Evolutionary conservation across 345 rosid genomes (phyloP).

Genomic region (Murraya koenigii): DNA sequence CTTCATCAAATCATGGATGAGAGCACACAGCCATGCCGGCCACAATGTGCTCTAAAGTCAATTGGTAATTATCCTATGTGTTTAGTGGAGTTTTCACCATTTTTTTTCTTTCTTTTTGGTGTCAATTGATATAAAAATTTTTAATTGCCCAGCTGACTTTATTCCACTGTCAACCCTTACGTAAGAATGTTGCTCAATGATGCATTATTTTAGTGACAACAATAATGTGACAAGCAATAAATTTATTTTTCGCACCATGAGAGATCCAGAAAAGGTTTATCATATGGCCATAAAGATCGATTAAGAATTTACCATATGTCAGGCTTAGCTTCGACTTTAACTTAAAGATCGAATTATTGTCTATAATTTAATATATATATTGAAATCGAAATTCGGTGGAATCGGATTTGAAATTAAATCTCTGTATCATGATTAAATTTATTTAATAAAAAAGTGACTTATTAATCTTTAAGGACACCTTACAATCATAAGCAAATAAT

Average conservation of each 20-base stretch:
- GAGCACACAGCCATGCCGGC: slow-evolving; percentile 11
- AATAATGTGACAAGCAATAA: neutral
- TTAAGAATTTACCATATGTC: slow-evolving; percentile 3
- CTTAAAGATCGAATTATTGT: neutral
- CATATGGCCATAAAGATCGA: neutral
- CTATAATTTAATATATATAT: neutral
- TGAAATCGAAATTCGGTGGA: too few species aligned
- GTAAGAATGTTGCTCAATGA: neutral
- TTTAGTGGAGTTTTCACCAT: neutral
- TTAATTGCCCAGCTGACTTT: neutral
- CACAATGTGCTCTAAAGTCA: slow-evolving; percentile 5
- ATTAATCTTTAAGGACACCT: too few species aligned
- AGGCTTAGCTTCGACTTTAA: neutral
- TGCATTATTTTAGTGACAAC: neutral
- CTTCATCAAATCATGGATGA: neutral
- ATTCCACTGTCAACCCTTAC: neutral
- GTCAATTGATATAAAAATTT: neutral
- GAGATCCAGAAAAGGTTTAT: neutral
- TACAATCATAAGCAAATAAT: too few species aligned
- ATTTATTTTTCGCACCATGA: neutral
- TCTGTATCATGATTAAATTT: too few species aligned
- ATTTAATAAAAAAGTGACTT: too few species aligned
- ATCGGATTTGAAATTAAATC: too few species aligned
- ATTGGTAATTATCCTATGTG: neutral
- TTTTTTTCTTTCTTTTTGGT: neutral